Percentiles rank a stretch among this genome's conserved stretches.
These are phyloP conservation scores for Geotrichum klebahnii DNA, from an alignment of 1,139 yeast genomes.

Conservation along the genomic window DNA sequence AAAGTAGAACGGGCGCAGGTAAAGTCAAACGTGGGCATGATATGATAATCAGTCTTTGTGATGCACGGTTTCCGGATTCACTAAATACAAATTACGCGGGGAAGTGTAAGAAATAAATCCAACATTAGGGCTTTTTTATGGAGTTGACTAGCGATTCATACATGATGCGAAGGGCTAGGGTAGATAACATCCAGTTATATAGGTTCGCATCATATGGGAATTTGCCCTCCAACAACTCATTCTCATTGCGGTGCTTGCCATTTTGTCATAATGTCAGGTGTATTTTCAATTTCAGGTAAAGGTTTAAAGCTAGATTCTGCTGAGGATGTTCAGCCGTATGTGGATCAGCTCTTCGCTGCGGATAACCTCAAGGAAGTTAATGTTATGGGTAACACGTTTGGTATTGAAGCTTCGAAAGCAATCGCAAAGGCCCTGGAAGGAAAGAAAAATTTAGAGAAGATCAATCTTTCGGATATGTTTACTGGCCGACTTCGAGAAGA, in stretches of 20 bases:
- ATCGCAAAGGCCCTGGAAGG: constrained; percentile 55
- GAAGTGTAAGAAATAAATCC: too few species aligned
- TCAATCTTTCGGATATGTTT: constrained; percentile 85
- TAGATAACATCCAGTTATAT: too few species aligned
- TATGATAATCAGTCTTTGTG: too few species aligned
- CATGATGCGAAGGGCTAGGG: too few species aligned
- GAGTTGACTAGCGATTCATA: too few species aligned
- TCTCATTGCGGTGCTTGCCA: too few species aligned
- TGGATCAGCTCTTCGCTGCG: constrained; percentile 50
- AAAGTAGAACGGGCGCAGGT: too few species aligned
- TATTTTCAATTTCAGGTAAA: constrained; percentile 63
- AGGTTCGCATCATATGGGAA: not conserved
- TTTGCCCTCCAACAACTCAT: not conserved
- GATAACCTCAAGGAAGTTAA: constrained; percentile 57
- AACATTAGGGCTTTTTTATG: too few species aligned
- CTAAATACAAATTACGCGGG: too few species aligned
- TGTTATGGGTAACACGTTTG: constrained; percentile 89
- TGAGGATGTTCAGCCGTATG: constrained; percentile 63
- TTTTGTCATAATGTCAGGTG: constrained; percentile 16
- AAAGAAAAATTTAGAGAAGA: constrained; percentile 48
- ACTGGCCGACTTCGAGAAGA: constrained; percentile 94
- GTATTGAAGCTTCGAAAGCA: constrained; percentile 78
- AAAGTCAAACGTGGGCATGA: too few species aligned
- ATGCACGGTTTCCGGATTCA: too few species aligned
- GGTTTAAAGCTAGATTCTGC: constrained; percentile 70